phyloP scores from a whole-genome alignment of 2,329 filamentous ascomycete species.

The Cytospora chrysosperma region DNA sequence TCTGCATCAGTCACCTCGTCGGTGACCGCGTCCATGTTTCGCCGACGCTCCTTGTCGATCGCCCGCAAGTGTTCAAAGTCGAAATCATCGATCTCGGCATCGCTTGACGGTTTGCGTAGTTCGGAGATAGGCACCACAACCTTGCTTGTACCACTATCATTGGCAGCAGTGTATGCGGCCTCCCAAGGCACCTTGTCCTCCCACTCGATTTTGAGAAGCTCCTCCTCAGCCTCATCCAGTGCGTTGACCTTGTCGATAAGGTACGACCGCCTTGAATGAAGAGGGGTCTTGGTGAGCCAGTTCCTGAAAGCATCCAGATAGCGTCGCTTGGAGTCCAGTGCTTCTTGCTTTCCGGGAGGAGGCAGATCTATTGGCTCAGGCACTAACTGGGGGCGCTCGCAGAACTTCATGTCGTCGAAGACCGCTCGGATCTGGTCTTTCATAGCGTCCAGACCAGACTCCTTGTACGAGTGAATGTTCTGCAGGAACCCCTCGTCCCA shows the following conservation, averaged over 20 bases:
- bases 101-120: not conserved
- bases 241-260: not conserved
- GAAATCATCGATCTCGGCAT: not conserved
- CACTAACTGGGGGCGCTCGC: not conserved
- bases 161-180: not conserved
- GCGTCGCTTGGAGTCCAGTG: not conserved
- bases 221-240: not conserved
- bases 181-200: conserved; percentile 19
- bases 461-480: not conserved
- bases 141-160: not conserved
- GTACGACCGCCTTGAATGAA: conserved; percentile 21
- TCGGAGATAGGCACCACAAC: conserved; percentile 9
- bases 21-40: not conserved
- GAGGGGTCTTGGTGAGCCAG: conserved; percentile 16
- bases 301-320: not conserved
- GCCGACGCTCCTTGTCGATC: not conserved
- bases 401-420: not conserved
- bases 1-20: not conserved
- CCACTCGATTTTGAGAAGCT: conserved; percentile 18
- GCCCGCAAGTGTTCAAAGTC: not conserved
- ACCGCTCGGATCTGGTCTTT: not conserved
- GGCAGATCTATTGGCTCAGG: not conserved
- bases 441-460: not conserved
- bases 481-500: conserved; percentile 7
- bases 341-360: not conserved